Conservation (phyloP, 257 asterid genomes). For the Nyctanthes arbortristis region DNA sequence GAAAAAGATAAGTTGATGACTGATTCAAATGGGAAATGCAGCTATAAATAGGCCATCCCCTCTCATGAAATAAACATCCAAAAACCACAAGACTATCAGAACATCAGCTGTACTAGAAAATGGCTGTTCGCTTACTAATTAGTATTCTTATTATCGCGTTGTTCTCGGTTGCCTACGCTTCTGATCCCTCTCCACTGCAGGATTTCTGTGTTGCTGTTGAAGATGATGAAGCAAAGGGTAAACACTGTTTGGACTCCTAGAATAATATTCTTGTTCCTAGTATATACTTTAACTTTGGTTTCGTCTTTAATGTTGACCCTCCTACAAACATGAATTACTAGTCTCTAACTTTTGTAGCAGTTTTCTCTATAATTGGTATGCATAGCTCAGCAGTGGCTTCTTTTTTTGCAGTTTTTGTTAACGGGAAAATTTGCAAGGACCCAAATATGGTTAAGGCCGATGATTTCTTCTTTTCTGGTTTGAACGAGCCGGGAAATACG, state of each 20-base stretch:
- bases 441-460: constrained; percentile 1
- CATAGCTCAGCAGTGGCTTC: background rate
- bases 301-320: too few species aligned
- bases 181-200: background rate
- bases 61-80: background rate
- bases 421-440: constrained; percentile 16
- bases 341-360: too few species aligned
- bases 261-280: too few species aligned
- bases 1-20: background rate
- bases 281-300: too few species aligned
- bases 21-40: background rate
- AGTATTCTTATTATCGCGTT: background rate
- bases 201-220: constrained; percentile 1
- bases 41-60: background rate
- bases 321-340: too few species aligned
- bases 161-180: background rate
- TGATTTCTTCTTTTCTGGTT: constrained; percentile 10
- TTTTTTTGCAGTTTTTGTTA: background rate
- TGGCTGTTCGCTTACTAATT: background rate
- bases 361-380: too few species aligned
- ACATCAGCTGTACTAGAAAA: background rate
- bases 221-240: constrained; percentile 1
- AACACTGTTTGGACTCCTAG: background rate
- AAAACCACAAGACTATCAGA: background rate
- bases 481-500: constrained; percentile 12